Percentiles rank a stretch among this genome's conserved stretches.
phyloP scores from a whole-genome alignment of 2,329 filamentous ascomycete species.

The Fusarium sp. region DNA sequence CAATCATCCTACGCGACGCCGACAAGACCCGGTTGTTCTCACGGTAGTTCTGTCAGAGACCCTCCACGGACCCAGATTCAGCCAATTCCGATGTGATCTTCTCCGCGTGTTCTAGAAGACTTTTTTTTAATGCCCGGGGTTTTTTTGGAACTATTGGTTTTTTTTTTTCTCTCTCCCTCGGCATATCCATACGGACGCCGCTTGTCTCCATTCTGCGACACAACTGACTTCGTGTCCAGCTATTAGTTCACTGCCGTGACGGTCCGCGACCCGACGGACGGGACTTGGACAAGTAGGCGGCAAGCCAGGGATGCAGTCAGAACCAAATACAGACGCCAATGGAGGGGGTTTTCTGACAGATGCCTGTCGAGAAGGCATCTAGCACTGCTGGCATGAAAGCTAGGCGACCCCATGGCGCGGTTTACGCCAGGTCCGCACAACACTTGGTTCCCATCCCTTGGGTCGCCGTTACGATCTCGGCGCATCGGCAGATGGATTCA shows the following conservation, averaged over 20 bases:
- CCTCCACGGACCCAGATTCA: constrained; percentile 13
- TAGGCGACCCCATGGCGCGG: constrained; percentile 15
- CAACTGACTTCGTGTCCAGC: constrained; percentile 13
- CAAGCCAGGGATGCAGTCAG: constrained; percentile 22
- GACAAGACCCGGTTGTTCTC: constrained; percentile 11
- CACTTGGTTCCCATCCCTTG: constrained; percentile 4
- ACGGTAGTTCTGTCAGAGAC: constrained; percentile 12
- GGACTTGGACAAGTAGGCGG: constrained; percentile 10
- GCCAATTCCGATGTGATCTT: constrained; percentile 21
- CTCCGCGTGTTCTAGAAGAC: constrained; percentile 27
- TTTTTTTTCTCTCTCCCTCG: constrained; percentile 2
- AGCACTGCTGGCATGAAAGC: constrained; percentile 8
- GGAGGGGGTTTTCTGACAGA: constrained; percentile 3
- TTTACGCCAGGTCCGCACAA: constrained; percentile 28
- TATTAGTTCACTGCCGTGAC: constrained; percentile 10
- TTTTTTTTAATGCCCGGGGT: constrained; percentile 26
- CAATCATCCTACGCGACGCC: constrained; percentile 26
- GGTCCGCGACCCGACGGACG: constrained; percentile 25
- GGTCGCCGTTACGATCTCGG: constrained; percentile 20
- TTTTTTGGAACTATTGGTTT: constrained; percentile 31
- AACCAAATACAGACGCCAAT: constrained; percentile 19
- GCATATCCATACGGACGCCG: constrained; percentile 18
- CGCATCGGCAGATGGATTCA: constrained; percentile 19
- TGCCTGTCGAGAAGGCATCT: background rate
- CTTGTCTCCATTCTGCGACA: constrained; percentile 25